A percentile compares a stretch with the other conserved stretches of the same genome.
These are phyloP conservation scores for Colletotrichum orchidophilum DNA, from an alignment of 2,329 filamentous ascomycete species.

Conservation along the genomic window DNA sequence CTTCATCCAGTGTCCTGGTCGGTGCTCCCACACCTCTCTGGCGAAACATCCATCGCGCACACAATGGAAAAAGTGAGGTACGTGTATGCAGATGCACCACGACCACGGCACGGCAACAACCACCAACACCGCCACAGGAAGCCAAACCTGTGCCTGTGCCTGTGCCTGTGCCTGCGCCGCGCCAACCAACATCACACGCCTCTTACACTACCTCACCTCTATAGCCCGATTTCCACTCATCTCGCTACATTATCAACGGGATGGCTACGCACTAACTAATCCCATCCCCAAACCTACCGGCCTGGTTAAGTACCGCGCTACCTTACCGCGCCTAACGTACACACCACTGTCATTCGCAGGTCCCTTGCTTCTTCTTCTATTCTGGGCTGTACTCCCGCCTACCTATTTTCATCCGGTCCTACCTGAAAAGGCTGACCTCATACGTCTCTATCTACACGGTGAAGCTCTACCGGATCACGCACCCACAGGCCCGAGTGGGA, in stretches of 20 bases:
- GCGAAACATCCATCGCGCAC: conserved; percentile 17
- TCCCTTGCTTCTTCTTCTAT: background rate
- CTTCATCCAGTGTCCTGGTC: background rate
- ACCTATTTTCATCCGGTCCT: background rate
- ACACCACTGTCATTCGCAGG: background rate
- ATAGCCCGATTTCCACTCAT: conserved; percentile 7
- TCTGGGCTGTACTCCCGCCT: background rate
- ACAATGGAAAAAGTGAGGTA: background rate
- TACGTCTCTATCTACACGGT: background rate
- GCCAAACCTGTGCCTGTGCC: conserved; percentile 12
- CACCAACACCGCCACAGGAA: background rate
- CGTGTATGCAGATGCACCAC: background rate
- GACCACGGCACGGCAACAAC: background rate
- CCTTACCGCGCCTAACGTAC: conserved; percentile 1
- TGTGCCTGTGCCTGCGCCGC: background rate
- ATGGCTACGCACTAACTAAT: conserved; percentile 26
- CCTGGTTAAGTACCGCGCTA: background rate
- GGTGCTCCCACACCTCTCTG: conserved; percentile 18
- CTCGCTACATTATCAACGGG: conserved; percentile 26
- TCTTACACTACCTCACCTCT: background rate
- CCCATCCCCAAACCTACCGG: conserved; percentile 6
- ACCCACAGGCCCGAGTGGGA: conserved; percentile 16
- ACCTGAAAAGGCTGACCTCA: background rate
- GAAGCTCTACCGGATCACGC: background rate
- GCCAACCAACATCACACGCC: conserved; percentile 3